A percentile compares a stretch with the other conserved stretches of the same genome.
Evolutionary conservation across 164 flowering plant species (phyloP).

Genomic region (Aristolochia californica): DNA sequence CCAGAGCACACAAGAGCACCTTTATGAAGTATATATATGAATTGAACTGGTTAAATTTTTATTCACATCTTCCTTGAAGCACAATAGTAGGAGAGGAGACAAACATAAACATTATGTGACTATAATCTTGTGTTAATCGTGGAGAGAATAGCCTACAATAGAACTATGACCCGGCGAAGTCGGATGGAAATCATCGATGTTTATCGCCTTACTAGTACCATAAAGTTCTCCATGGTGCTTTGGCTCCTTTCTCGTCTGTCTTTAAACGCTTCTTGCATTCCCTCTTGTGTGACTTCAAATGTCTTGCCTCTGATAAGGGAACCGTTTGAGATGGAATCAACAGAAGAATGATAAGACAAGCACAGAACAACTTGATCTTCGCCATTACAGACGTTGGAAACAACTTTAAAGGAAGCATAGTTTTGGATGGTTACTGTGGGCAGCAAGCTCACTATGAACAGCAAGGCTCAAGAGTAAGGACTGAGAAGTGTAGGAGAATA

Average conservation of each 20-base stretch:
- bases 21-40: too few relatives aligned
- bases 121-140: neutral
- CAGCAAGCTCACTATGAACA: too few relatives aligned
- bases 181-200: neutral
- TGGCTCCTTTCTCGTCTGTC: neutral
- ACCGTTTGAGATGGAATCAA: neutral
- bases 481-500: too few relatives aligned
- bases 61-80: too few relatives aligned
- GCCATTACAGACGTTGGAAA: neutral
- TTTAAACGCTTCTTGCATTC: neutral
- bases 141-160: neutral
- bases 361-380: neutral
- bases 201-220: neutral
- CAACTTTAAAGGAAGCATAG: too few relatives aligned
- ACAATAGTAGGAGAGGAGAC: too few relatives aligned
- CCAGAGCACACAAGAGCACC: too few relatives aligned
- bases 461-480: too few relatives aligned
- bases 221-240: neutral
- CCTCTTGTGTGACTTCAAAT: neutral
- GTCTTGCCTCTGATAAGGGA: neutral
- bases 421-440: too few relatives aligned
- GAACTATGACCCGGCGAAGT: constrained; percentile 1
- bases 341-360: neutral
- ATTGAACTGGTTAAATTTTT: too few relatives aligned
- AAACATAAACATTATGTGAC: too few relatives aligned